Conservation (phyloP, 192 early-diverging fungal genomes). For the Backusella liffmaniae region DNA sequence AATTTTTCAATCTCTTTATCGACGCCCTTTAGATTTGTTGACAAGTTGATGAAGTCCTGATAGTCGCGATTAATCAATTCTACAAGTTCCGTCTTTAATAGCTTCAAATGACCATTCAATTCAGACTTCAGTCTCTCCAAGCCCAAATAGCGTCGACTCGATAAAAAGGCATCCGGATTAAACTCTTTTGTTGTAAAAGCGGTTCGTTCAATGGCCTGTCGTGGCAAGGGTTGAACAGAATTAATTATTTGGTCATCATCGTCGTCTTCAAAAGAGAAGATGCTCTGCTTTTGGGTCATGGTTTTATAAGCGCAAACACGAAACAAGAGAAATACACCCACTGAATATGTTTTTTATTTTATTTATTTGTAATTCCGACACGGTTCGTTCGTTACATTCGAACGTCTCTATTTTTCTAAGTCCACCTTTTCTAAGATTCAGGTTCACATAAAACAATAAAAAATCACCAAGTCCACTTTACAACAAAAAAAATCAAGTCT, state of each 20-base stretch:
- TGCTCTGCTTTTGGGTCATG: neutral
- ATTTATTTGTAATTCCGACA: too few relatives aligned
- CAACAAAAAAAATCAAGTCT: too few relatives aligned
- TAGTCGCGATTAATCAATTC: conserved; percentile 81
- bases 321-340: neutral
- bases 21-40: conserved; percentile 73
- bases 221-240: conserved; percentile 25
- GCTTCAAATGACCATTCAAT: conserved; percentile 51
- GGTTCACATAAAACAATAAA: too few relatives aligned
- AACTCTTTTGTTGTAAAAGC: conserved; percentile 42
- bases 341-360: too few relatives aligned
- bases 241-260: conserved; percentile 24
- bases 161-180: conserved; percentile 59
- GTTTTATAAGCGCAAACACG: neutral
- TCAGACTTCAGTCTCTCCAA: conserved; percentile 66
- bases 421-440: too few relatives aligned
- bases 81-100: conserved; percentile 71
- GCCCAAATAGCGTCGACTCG: conserved; percentile 63
- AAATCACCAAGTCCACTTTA: too few relatives aligned
- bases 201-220: conserved; percentile 26
- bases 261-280: conserved; percentile 27
- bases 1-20: conserved; percentile 66
- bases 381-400: too few relatives aligned
- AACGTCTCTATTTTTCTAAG: too few relatives aligned
- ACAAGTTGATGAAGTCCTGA: conserved; percentile 78